Percentiles rank a stretch among this genome's conserved stretches.
These are phyloP conservation scores for Mortierella sp. DNA, from an alignment of 371 early-diverging fungal species.

Conservation along the genomic window DNA sequence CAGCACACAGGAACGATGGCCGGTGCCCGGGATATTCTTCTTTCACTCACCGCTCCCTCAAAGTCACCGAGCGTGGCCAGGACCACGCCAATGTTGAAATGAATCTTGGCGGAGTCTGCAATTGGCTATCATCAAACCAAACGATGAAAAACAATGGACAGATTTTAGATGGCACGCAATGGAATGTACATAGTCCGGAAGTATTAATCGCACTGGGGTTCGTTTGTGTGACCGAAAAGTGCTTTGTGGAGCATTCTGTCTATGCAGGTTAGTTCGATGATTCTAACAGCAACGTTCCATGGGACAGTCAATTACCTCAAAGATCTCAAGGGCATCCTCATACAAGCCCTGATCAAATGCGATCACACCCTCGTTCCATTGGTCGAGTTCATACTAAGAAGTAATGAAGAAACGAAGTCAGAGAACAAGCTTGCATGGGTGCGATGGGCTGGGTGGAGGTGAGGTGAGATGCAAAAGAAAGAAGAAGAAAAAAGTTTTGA, in stretches of 20 bases:
- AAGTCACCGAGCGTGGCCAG: conserved; percentile 79
- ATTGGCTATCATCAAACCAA: conserved; percentile 67
- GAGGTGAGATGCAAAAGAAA: neutral
- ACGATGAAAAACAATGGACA: neutral
- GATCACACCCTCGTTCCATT: conserved; percentile 80
- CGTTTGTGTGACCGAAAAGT: too few species aligned
- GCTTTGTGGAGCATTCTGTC: too few species aligned
- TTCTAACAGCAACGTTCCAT: too few species aligned
- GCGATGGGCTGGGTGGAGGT: too few species aligned
- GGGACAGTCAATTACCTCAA: conserved; percentile 60
- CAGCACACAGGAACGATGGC: neutral
- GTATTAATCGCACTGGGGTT: too few species aligned
- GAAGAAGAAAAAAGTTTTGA: neutral
- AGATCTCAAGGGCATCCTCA: conserved; percentile 70
- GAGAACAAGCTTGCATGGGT: too few species aligned
- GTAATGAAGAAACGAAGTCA: neutral
- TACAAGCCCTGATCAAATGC: conserved; percentile 76
- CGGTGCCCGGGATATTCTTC: neutral
- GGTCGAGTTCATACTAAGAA: conserved; percentile 76
- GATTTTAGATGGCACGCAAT: neutral
- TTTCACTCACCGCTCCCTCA: conserved; percentile 81
- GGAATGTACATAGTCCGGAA: too few species aligned
- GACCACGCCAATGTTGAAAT: conserved; percentile 94
- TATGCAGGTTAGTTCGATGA: too few species aligned
- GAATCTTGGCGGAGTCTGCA: conserved; percentile 92